phyloP scores from a whole-genome alignment of 2,329 filamentous ascomycete species.

The Berkeleyomyces rouxiae region DNA sequence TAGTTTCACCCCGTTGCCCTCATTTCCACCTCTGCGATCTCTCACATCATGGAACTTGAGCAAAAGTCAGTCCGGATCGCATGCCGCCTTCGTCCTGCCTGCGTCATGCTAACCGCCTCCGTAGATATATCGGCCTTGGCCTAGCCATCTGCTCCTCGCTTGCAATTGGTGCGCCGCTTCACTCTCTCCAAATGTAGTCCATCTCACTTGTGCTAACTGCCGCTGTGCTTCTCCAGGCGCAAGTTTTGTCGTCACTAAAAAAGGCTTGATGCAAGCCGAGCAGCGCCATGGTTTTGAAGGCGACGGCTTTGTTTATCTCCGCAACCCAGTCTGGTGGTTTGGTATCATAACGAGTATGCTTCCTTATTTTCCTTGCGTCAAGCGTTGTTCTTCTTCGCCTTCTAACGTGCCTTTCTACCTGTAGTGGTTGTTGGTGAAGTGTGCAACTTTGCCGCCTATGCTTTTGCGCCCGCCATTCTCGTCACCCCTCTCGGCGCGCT shows the following conservation, averaged over 20 bases:
- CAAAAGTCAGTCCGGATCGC: slow-evolving; percentile 10
- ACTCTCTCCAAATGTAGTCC: slow-evolving; percentile 7
- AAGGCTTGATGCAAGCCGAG: slow-evolving; percentile 83
- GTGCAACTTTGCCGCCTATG: slow-evolving; percentile 95
- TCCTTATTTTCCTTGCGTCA: neutral
- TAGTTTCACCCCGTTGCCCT: neutral
- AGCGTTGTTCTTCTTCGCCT: neutral
- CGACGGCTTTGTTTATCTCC: slow-evolving; percentile 85
- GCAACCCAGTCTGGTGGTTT: slow-evolving; percentile 93
- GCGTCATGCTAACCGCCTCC: neutral
- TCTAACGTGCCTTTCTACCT: slow-evolving; percentile 41
- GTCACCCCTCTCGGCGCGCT: slow-evolving; percentile 89
- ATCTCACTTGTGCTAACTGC: slow-evolving; percentile 15
- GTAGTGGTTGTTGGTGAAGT: slow-evolving; percentile 82
- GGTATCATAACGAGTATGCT: slow-evolving; percentile 72
- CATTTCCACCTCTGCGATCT: neutral
- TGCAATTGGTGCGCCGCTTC: slow-evolving; percentile 47
- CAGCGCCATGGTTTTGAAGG: slow-evolving; percentile 91
- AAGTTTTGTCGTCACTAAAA: slow-evolving; percentile 98
- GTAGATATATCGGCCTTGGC: slow-evolving; percentile 59
- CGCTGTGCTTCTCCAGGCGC: slow-evolving; percentile 41
- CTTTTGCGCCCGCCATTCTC: slow-evolving; percentile 94
- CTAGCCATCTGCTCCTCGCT: slow-evolving; percentile 59
- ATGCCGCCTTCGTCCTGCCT: neutral
- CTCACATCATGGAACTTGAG: slow-evolving; percentile 10